Evolutionary conservation across 2,329 filamentous ascomycete genomes (phyloP), one percentile per base, ranked within the genome.

Genomic region (Alternaria triticina): DNA sequence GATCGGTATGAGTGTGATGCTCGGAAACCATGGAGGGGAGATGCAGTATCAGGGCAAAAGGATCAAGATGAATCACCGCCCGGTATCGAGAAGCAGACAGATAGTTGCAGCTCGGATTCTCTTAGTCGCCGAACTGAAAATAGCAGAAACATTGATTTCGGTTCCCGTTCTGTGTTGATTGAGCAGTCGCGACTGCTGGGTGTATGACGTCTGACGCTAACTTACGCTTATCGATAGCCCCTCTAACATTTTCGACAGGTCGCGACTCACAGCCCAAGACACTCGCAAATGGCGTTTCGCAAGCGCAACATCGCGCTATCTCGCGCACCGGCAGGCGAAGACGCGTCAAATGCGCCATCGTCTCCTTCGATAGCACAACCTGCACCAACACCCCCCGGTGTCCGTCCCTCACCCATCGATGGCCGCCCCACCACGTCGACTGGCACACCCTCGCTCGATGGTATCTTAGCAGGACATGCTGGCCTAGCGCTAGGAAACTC

Each of bases 391-490:
- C 49, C 69, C 22, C 65, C 70, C 15, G 89, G 90, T 17, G 86
- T 94, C 22, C 89, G 95, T 54, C 93, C 95, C 15, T 99, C 96
- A 12, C 93, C 94, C 50, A 83, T 97, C 30, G 94, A 97, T 77
- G 95, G 95, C 59, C 90, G 94, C 51, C 86, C 89, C 40, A 97
- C 93, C 8, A 98, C 92, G 3, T 99, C 96, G 0, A 98, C 96
- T 0, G 96, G 96, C 22, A 95, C 93, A 1, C 86, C 89, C 4
- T 97, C 94, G 17, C 83, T 99, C 44, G 96, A 99, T 75, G 88
- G 88, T 62, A 85, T 97, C 17, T 84, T 99, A 1, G 93, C 93
- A 44, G 94, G 95, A 0, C 95, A 98, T 82, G 88, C 90, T 5
- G 96, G 96, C 0, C 84, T 98, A 5, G 89, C 92, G 0, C 84